These are phyloP conservation scores for Globisporangium middletonii DNA, from an alignment of 352 stramenopile species.

Conservation along the genomic window DNA sequence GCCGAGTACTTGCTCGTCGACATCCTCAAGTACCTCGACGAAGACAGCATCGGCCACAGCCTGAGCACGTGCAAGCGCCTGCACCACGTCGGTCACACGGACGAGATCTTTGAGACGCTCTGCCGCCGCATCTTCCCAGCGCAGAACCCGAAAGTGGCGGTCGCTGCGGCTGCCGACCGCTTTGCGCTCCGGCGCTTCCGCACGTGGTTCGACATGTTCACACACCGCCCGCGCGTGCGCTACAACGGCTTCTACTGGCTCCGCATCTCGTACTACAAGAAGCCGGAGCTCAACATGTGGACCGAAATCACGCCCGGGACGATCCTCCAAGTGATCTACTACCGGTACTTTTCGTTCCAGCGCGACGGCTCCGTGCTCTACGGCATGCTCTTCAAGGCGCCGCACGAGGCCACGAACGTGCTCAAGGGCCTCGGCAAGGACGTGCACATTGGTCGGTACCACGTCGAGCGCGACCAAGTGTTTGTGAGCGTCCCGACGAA, in stretches of 20 bases:
- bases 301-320: constrained; percentile 55
- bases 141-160: constrained; percentile 44
- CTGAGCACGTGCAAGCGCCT: constrained; percentile 52
- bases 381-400: constrained; percentile 69
- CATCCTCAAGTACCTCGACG: constrained; percentile 64
- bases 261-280: constrained; percentile 80
- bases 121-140: constrained; percentile 64
- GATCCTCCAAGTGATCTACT: constrained; percentile 80
- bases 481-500: constrained; percentile 62
- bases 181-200: constrained; percentile 59
- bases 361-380: constrained; percentile 68
- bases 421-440: constrained; percentile 30
- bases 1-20: constrained; percentile 62
- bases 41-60: constrained; percentile 58
- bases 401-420: constrained; percentile 38
- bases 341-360: constrained; percentile 81
- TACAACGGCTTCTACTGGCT: constrained; percentile 82
- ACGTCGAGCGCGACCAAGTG: constrained; percentile 58
- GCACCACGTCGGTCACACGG: constrained; percentile 37
- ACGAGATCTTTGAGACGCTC: constrained; percentile 59
- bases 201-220: constrained; percentile 75
- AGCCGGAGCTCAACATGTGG: constrained; percentile 83
- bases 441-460: constrained; percentile 48
- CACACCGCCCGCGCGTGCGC: constrained; percentile 54
- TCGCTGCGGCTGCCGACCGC: constrained; percentile 32